Conservation (phyloP, 1,139 yeast genomes). For the Pichiaceae sp. region DNA sequence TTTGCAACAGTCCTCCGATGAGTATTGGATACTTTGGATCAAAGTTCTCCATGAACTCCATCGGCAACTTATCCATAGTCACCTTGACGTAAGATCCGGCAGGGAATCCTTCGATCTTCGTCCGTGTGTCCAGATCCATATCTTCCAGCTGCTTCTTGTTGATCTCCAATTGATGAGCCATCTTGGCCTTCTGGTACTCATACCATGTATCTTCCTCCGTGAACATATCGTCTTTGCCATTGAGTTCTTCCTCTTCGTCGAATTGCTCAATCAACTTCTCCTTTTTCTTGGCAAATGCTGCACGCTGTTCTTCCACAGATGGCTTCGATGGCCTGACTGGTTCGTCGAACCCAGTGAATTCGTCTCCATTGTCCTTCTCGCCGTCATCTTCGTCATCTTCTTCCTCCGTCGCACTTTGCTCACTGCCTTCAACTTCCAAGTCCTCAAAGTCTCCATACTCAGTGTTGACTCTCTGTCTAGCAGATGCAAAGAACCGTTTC, state of each 20-base stretch:
- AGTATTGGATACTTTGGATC: slow-evolving; percentile 80
- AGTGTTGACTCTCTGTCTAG: slow-evolving; percentile 37
- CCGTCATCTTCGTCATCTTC: slow-evolving; percentile 29
- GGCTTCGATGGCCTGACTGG: slow-evolving; percentile 33
- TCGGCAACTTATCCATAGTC: slow-evolving; percentile 77
- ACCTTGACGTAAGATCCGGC: slow-evolving; percentile 93
- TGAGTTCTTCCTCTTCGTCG: slow-evolving; percentile 65
- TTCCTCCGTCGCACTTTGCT: slow-evolving; percentile 10
- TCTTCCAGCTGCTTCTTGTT: slow-evolving; percentile 71
- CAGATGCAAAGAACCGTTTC: slow-evolving; percentile 61
- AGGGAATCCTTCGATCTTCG: slow-evolving; percentile 80
- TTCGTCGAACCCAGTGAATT: slow-evolving; percentile 48
- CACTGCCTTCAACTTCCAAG: slow-evolving; percentile 21
- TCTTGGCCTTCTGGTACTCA: slow-evolving; percentile 91
- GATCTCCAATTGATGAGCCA: slow-evolving; percentile 92
- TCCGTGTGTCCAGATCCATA: slow-evolving; percentile 69
- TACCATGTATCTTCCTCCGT: slow-evolving; percentile 91
- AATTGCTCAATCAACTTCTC: slow-evolving; percentile 83
- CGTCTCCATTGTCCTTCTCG: slow-evolving; percentile 48
- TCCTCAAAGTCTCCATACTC: slow-evolving; percentile 68
- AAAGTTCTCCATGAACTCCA: slow-evolving; percentile 83
- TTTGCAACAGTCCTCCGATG: slow-evolving; percentile 82
- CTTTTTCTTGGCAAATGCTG: slow-evolving; percentile 78
- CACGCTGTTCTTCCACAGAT: slow-evolving; percentile 63
- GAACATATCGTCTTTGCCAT: slow-evolving; percentile 54